Percentiles rank a stretch among this genome's conserved stretches.
Conservation (phyloP, 257 asterid genomes). For the Solanum rostratum region DNA sequence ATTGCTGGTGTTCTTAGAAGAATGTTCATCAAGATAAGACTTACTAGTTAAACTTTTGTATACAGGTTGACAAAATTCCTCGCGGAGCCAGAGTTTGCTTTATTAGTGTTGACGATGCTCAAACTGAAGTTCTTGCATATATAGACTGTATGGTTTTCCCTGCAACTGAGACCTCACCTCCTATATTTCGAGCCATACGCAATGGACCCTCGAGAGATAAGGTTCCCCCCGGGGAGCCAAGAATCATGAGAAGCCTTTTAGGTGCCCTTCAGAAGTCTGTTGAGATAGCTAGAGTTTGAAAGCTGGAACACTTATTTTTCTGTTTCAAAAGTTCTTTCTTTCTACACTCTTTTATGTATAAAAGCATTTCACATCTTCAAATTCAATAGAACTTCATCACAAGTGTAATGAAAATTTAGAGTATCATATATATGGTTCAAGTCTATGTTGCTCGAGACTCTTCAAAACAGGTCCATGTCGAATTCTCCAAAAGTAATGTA, state of each 20-base stretch:
- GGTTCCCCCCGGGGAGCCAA: constrained; percentile 74
- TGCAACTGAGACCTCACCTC: constrained; percentile 36
- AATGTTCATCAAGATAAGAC: background rate
- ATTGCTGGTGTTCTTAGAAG: background rate
- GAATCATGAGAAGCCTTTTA: constrained; percentile 85
- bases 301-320: background rate
- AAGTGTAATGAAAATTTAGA: background rate
- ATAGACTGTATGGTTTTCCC: constrained; percentile 80
- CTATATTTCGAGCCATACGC: constrained; percentile 66
- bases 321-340: background rate
- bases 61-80: constrained; percentile 77
- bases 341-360: background rate
- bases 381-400: background rate
- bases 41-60: background rate
- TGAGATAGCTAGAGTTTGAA: constrained; percentile 43
- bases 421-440: background rate
- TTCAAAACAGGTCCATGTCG: too few species aligned
- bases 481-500: too few species aligned
- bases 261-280: constrained; percentile 84
- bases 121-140: constrained; percentile 57
- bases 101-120: constrained; percentile 54
- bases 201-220: constrained; percentile 56
- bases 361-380: background rate
- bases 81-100: constrained; percentile 95
- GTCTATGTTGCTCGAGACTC: too few species aligned